Conservation (phyloP, 129 eudicot genomes). For the Lactuca sativa region DNA sequence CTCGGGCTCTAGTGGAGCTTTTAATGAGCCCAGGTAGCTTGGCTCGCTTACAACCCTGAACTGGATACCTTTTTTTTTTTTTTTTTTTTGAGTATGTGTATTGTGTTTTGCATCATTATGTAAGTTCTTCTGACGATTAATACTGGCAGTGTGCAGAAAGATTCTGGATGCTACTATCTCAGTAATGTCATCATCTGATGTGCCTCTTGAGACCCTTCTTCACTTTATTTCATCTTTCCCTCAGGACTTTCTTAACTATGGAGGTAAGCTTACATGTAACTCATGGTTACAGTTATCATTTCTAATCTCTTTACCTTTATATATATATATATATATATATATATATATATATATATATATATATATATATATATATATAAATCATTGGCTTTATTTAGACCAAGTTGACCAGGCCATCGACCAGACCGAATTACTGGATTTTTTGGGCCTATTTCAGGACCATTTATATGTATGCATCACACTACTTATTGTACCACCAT, state of each 20-base stretch:
- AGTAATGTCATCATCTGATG: constrained; percentile 47
- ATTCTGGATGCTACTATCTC: constrained; percentile 70
- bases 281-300: constrained; percentile 7
- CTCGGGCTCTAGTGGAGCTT: too few relatives aligned
- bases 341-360: too few relatives aligned
- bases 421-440: too few relatives aligned
- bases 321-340: background rate
- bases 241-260: constrained; percentile 68
- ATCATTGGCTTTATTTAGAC: too few relatives aligned
- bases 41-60: too few relatives aligned
- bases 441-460: too few relatives aligned
- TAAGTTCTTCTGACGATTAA: constrained; percentile 5
- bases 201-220: constrained; percentile 77
- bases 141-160: constrained; percentile 65
- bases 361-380: too few relatives aligned
- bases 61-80: too few relatives aligned
- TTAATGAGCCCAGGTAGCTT: too few relatives aligned
- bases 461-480: background rate
- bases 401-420: too few relatives aligned
- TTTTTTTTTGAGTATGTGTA: background rate
- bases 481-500: background rate
- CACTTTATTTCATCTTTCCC: constrained; percentile 77
- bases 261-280: constrained; percentile 47
- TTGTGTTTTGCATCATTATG: background rate
- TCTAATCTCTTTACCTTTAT: background rate